phyloP scores from a whole-genome alignment of 306 rosid genomes.

The Acacia melanoxylon region DNA sequence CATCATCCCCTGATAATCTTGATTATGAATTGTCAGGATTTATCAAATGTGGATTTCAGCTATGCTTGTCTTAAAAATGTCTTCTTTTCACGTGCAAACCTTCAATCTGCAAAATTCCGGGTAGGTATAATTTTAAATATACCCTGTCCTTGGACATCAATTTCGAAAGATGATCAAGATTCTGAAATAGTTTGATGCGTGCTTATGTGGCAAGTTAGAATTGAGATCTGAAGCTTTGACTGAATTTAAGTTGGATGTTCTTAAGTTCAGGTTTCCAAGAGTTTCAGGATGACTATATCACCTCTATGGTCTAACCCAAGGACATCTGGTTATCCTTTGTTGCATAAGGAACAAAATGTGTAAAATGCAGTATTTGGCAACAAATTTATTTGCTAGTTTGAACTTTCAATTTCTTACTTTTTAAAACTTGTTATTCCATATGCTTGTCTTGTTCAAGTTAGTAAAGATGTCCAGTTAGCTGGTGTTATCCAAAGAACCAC shows the following conservation, averaged over 20 bases:
- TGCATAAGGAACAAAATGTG: neutral
- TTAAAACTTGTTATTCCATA: neutral
- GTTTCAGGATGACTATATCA: conserved; percentile 4
- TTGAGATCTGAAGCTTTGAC: conserved; percentile 22
- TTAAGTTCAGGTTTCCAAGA: conserved; percentile 22
- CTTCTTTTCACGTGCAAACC: conserved; percentile 90
- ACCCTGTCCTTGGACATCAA: conserved; percentile 20
- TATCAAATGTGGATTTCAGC: conserved; percentile 87
- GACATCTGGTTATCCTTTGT: conserved; percentile 1
- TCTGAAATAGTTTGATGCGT: neutral
- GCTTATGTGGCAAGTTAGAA: conserved; percentile 8
- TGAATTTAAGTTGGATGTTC: conserved; percentile 21
- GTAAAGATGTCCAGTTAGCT: conserved; percentile 28
- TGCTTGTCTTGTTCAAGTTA: conserved; percentile 31
- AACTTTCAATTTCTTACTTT: conserved; percentile 6
- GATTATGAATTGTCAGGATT: conserved; percentile 64
- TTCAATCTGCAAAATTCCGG: conserved; percentile 86
- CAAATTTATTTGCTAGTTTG: neutral
- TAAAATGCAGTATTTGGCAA: conserved; percentile 1
- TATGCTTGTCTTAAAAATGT: conserved; percentile 88
- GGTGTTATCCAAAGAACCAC: conserved; percentile 8
- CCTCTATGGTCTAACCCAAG: conserved; percentile 9
- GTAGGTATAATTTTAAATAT: conserved; percentile 46
- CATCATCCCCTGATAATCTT: conserved; percentile 19
- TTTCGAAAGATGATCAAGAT: conserved; percentile 19